Percentiles rank a stretch among this genome's conserved stretches.
phyloP scores from a whole-genome alignment of 208 protist species.

The Strigomonas oncopelti region DNA sequence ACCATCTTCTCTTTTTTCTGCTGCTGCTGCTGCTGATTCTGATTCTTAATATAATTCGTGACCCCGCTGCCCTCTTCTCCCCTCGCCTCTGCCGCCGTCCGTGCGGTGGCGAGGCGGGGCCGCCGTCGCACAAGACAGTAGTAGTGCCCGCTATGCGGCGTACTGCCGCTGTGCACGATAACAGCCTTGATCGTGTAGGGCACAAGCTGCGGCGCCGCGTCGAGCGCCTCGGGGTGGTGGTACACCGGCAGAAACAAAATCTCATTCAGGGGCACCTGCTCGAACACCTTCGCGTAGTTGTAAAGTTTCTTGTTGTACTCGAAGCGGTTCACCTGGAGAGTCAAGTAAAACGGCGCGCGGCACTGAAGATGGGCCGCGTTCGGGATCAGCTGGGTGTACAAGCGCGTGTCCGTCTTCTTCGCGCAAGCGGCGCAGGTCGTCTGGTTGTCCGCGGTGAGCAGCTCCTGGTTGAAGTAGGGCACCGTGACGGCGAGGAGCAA shows the following conservation, averaged over 20 bases:
- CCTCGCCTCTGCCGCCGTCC: background rate
- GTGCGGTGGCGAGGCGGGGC: background rate
- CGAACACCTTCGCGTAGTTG: slow-evolving; percentile 45
- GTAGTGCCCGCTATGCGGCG: slow-evolving; percentile 62
- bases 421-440: background rate
- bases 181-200: slow-evolving; percentile 48
- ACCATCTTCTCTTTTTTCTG: background rate
- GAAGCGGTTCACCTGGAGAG: slow-evolving; percentile 65
- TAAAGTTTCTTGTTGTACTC: slow-evolving; percentile 30
- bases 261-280: slow-evolving; percentile 53
- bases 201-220: slow-evolving; percentile 18
- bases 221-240: background rate
- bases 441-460: background rate
- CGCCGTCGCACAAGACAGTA: slow-evolving; percentile 31
- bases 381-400: background rate
- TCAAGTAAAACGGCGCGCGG: slow-evolving; percentile 44
- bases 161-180: slow-evolving; percentile 68
- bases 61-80: too few species aligned
- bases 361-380: slow-evolving; percentile 5
- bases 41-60: too few species aligned
- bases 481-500: background rate
- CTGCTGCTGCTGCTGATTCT: background rate
- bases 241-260: slow-evolving; percentile 28
- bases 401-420: slow-evolving; percentile 4
- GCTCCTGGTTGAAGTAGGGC: slow-evolving; percentile 1